Percentiles rank a stretch among this genome's conserved stretches.
Conservation (phyloP, 495 filamentous ascomycete species). For the Parathielavia hyrcaniae region DNA sequence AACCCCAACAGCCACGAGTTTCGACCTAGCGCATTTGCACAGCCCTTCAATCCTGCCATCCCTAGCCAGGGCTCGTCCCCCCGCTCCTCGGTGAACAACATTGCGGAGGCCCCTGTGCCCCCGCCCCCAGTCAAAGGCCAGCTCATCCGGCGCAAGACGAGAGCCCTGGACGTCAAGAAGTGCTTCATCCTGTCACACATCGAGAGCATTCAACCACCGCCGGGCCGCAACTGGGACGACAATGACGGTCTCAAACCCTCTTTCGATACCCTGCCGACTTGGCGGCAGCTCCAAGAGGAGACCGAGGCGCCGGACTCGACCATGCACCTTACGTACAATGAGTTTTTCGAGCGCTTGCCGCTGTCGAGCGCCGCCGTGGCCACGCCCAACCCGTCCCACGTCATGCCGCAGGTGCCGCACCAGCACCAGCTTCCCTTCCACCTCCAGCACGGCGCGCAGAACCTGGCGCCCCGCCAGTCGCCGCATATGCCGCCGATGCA, state of each 20-base stretch:
- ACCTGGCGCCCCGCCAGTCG: conserved; percentile 49
- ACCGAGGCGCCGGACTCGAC: conserved; percentile 57
- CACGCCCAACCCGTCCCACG: conserved; percentile 57
- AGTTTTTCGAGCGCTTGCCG: conserved; percentile 65
- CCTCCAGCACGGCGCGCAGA: conserved; percentile 46
- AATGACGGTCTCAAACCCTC: conserved; percentile 73
- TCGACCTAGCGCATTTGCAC: conserved; percentile 71
- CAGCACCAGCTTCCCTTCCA: conserved; percentile 74
- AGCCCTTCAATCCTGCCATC: conserved; percentile 67
- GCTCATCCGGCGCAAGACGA: conserved; percentile 52
- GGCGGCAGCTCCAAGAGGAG: conserved; percentile 56
- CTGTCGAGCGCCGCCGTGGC: conserved; percentile 52
- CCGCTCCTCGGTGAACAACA: conserved; percentile 46
- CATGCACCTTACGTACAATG: conserved; percentile 56
- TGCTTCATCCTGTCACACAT: conserved; percentile 58
- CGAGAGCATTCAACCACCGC: conserved; percentile 69
- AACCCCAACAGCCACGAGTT: conserved; percentile 82
- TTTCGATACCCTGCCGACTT: conserved; percentile 73
- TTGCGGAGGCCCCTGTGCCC: conserved; percentile 41
- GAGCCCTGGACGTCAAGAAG: conserved; percentile 51
- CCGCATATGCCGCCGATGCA: conserved; percentile 61
- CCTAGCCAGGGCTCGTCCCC: conserved; percentile 61
- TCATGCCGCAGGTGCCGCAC: conserved; percentile 56
- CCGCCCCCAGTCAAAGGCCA: conserved; percentile 51
- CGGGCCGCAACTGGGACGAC: conserved; percentile 51